Percentiles rank a stretch among this genome's conserved stretches.
Evolutionary conservation across 2,329 filamentous ascomycete genomes (phyloP).

Genomic region (Trichoderma atrobrunneum): DNA sequence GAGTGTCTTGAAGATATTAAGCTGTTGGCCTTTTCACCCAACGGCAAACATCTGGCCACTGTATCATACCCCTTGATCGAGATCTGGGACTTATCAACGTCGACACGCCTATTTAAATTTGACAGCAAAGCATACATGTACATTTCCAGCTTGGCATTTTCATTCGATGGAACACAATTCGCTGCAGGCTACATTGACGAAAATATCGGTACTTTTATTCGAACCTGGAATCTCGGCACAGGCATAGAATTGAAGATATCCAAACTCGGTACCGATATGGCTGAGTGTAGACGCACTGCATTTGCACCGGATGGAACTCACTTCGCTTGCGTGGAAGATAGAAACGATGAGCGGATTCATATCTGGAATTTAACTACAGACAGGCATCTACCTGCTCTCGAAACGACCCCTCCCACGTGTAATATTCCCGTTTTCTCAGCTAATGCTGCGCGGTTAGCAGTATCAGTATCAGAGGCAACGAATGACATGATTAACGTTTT

Average conservation of each 20-base stretch:
- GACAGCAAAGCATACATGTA: no score
- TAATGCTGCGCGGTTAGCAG: not conserved
- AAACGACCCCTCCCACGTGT: not conserved
- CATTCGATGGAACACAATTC: not conserved
- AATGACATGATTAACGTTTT: not conserved
- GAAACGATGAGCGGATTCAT: accelerated
- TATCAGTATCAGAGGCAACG: not conserved
- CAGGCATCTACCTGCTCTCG: not conserved
- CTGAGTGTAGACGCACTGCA: not conserved
- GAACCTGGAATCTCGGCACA: not conserved
- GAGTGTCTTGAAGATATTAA: not conserved
- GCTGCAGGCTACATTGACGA: not conserved
- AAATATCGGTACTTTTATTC: accelerated
- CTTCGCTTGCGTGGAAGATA: not conserved
- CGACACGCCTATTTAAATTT: no score
- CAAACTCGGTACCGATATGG: not conserved
- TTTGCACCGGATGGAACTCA: not conserved
- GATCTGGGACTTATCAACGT: not conserved
- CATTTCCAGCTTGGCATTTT: not conserved
- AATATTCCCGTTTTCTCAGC: not conserved
- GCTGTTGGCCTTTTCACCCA: not conserved
- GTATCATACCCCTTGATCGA: not conserved
- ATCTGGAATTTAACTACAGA: not conserved
- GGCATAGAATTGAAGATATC: not conserved
- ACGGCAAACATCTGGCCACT: not conserved